Evolutionary conservation across 768 basidiomycete species (phyloP).

Genomic region (Termitomyces sp.): DNA sequence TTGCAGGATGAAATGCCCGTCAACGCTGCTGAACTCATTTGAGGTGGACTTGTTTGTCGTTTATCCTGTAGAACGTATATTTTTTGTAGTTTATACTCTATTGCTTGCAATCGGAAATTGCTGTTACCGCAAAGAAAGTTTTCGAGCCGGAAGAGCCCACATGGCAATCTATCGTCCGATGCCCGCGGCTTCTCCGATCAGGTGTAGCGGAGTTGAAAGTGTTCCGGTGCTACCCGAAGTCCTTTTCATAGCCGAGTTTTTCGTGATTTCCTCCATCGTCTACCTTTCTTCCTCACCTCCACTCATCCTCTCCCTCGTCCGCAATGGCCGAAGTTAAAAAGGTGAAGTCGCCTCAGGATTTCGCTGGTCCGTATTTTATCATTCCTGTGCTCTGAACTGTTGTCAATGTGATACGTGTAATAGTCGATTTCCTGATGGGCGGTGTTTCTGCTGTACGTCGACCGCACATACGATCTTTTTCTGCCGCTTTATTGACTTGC

Average conservation of each 20-base stretch:
- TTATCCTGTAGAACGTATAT: slow-evolving; percentile 13
- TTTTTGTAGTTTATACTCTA: slow-evolving; percentile 15
- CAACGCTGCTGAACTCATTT: slow-evolving; percentile 96
- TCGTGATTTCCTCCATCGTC: slow-evolving; percentile 30
- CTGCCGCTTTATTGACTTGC: slow-evolving; percentile 15
- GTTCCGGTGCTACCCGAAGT: slow-evolving; percentile 46
- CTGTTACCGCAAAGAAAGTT: not conserved
- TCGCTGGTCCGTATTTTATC: slow-evolving; percentile 56
- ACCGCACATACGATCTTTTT: not conserved
- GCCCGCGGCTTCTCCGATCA: slow-evolving; percentile 16
- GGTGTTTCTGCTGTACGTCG: slow-evolving; percentile 83
- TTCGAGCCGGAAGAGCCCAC: not conserved
- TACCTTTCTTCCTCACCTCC: slow-evolving; percentile 46
- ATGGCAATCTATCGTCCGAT: not conserved
- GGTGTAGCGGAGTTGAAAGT: slow-evolving; percentile 36
- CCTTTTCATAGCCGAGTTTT: slow-evolving; percentile 47
- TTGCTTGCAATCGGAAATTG: not conserved
- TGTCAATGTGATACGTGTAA: slow-evolving; percentile 17
- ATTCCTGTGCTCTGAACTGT: slow-evolving; percentile 6
- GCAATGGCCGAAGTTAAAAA: slow-evolving; percentile 84
- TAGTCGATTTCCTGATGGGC: slow-evolving; percentile 95
- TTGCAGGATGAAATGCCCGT: slow-evolving; percentile 96
- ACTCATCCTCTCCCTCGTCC: slow-evolving; percentile 41
- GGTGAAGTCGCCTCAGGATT: slow-evolving; percentile 88
- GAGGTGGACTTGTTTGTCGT: slow-evolving; percentile 19